Evolutionary conservation across 495 filamentous ascomycete genomes (phyloP).

Genomic region (Cladorrhinum samala): DNA sequence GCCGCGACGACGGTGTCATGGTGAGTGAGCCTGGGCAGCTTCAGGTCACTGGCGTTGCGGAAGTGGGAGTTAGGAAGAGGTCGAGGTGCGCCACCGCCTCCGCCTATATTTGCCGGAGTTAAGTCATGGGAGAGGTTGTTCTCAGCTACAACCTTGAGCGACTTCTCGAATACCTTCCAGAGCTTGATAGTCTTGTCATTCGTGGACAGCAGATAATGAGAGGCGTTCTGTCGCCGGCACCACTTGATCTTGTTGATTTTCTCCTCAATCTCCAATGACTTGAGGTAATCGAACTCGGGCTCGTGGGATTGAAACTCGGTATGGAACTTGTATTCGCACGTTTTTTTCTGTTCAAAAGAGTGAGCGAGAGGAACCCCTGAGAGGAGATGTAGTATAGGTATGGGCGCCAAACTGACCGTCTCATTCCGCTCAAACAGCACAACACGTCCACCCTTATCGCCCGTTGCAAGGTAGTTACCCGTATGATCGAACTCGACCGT

Average conservation of each 20-base stretch:
- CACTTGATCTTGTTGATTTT: conserved; percentile 99
- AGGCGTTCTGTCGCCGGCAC: conserved; percentile 96
- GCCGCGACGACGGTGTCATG: conserved; percentile 98
- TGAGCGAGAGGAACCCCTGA: conserved; percentile 8
- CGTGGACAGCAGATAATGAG: conserved; percentile 95
- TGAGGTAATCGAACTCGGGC: conserved; percentile 98
- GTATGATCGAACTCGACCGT: conserved; percentile 99
- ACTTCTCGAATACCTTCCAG: conserved; percentile 99
- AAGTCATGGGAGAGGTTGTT: conserved; percentile 96
- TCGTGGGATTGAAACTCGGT: conserved; percentile 99
- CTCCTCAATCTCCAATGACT: conserved; percentile 98
- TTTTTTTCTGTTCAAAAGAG: conserved; percentile 76
- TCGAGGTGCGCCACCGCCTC: conserved; percentile 67
- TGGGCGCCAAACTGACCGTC: conserved; percentile 56
- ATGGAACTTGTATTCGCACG: conserved; percentile 99
- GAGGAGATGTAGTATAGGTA: neutral
- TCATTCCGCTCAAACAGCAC: conserved; percentile 98
- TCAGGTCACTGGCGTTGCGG: conserved; percentile 72
- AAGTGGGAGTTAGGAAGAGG: conserved; percentile 65
- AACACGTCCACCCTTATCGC: conserved; percentile 94
- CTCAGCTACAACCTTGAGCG: conserved; percentile 95
- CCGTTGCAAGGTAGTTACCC: conserved; percentile 94
- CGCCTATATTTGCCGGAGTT: conserved; percentile 69
- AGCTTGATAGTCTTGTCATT: conserved; percentile 99
- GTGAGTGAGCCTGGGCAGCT: conserved; percentile 91